phyloP scores from a whole-genome alignment of 495 filamentous ascomycete species.

The Aspergillus sparsus region DNA sequence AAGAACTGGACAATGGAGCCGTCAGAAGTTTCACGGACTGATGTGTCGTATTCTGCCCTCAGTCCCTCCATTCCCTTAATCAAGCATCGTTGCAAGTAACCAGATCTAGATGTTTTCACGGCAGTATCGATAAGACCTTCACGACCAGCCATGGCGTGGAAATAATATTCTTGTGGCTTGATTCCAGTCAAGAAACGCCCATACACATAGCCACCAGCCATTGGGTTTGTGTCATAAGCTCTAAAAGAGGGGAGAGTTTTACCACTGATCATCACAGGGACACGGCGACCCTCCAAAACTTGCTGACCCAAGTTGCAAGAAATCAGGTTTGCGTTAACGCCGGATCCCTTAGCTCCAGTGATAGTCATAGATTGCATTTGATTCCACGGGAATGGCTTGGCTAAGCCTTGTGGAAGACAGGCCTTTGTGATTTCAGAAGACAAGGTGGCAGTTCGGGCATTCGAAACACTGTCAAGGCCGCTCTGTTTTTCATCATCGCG shows the following conservation, averaged over 20 bases:
- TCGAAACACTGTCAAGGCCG: slow-evolving; percentile 82
- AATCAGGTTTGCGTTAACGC: slow-evolving; percentile 95
- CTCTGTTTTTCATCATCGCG: slow-evolving; percentile 88
- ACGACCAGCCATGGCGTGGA: slow-evolving; percentile 99
- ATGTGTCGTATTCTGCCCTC: slow-evolving; percentile 86
- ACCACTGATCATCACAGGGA: slow-evolving; percentile 96
- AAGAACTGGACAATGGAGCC: slow-evolving; percentile 92
- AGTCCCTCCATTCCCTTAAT: slow-evolving; percentile 99
- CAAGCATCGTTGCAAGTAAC: slow-evolving; percentile 95
- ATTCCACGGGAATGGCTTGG: slow-evolving; percentile 92
- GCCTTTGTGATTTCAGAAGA: slow-evolving; percentile 75
- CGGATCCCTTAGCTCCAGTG: slow-evolving; percentile 90
- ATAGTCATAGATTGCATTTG: slow-evolving; percentile 99
- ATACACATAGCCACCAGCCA: slow-evolving; percentile 92
- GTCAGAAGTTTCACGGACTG: slow-evolving; percentile 84
- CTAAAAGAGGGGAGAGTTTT: slow-evolving; percentile 95
- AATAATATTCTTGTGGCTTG: slow-evolving; percentile 96
- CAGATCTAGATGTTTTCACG: slow-evolving; percentile 95
- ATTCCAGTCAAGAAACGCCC: slow-evolving; percentile 98
- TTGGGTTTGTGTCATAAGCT: slow-evolving; percentile 82
- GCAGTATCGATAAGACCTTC: slow-evolving; percentile 99
- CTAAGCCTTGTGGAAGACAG: slow-evolving; percentile 79
- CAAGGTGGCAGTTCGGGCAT: slow-evolving; percentile 65
- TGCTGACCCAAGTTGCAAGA: slow-evolving; percentile 98
- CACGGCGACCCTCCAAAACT: slow-evolving; percentile 89